These are phyloP conservation scores for Boletus pseudo-olivaceus DNA, from an alignment of 768 basidiomycete species.

Conservation along the genomic window DNA sequence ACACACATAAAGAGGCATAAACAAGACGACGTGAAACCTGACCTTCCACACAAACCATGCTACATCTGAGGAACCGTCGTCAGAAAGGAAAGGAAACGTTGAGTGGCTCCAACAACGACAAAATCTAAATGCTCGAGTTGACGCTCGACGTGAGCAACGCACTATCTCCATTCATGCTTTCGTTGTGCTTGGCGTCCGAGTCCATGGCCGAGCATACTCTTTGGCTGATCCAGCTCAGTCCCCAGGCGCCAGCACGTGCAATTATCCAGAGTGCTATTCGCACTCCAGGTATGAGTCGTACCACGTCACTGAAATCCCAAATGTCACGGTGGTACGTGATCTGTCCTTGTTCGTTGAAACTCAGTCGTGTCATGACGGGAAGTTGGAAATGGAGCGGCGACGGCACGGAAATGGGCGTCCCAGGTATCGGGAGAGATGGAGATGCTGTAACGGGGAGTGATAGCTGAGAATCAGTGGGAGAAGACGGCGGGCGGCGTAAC, in stretches of 20 bases:
- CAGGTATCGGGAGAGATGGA: constrained; percentile 55
- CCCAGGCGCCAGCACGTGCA: constrained; percentile 56
- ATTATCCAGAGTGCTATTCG: constrained; percentile 66
- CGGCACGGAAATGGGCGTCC: constrained; percentile 54
- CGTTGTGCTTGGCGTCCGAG: not conserved
- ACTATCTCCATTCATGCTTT: constrained; percentile 1
- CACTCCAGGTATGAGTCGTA: constrained; percentile 69
- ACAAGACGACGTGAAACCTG: not conserved
- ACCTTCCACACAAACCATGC: not conserved
- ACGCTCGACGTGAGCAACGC: constrained; percentile 13
- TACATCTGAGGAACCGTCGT: not conserved
- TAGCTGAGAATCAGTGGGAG: constrained; percentile 27
- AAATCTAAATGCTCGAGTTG: constrained; percentile 11
- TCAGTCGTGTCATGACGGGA: constrained; percentile 65
- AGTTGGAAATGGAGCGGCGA: constrained; percentile 75
- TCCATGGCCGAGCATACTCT: constrained; percentile 9
- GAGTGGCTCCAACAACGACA: not conserved
- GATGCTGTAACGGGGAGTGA: constrained; percentile 30
- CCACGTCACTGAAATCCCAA: constrained; percentile 77
- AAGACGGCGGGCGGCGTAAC: constrained; percentile 29
- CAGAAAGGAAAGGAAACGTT: not conserved
- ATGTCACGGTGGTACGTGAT: constrained; percentile 78
- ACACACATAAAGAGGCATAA: constrained; percentile 9
- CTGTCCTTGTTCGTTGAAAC: constrained; percentile 79
- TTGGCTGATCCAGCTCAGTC: constrained; percentile 42